A percentile compares a stretch with the other conserved stretches of the same genome.
These are phyloP conservation scores for Nosema granulosis DNA, from an alignment of 371 early-diverging fungal genomes.

Conservation along the genomic window DNA sequence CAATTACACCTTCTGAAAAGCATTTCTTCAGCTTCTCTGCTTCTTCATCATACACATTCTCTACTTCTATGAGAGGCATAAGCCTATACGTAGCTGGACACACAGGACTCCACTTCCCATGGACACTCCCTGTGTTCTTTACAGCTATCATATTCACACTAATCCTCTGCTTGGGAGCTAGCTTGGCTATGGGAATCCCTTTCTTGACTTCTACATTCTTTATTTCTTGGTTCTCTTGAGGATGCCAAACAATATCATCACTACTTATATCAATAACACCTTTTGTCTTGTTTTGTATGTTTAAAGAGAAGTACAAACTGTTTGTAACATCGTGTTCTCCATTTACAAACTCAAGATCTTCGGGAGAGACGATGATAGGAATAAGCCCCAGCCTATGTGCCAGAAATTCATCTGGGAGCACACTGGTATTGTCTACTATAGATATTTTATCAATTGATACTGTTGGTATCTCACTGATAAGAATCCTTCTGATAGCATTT, in stretches of 20 bases:
- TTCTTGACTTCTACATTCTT: conserved; percentile 74
- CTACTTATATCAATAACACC: conserved; percentile 71
- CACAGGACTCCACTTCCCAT: conserved; percentile 97
- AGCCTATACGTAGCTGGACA: conserved; percentile 78
- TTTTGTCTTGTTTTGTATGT: conserved; percentile 56
- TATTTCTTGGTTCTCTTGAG: conserved; percentile 78
- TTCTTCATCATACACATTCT: conserved; percentile 77
- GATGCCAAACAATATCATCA: conserved; percentile 75
- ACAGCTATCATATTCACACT: conserved; percentile 78
- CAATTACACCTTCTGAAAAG: conserved; percentile 83
- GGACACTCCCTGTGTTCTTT: conserved; percentile 87
- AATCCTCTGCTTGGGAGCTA: conserved; percentile 88
- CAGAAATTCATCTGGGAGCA: conserved; percentile 92
- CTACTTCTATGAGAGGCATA: conserved; percentile 79
- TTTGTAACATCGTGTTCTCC: conserved; percentile 79
- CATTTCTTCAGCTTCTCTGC: conserved; percentile 79
- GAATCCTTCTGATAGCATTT: conserved; percentile 85
- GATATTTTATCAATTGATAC: conserved; percentile 97
- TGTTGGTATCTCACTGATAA: conserved; percentile 94
- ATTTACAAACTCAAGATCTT: conserved; percentile 69
- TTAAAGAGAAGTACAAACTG: conserved; percentile 74
- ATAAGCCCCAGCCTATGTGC: conserved; percentile 95
- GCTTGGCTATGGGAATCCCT: conserved; percentile 85
- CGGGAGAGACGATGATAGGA: conserved; percentile 79
- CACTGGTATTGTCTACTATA: conserved; percentile 84